phyloP scores from a whole-genome alignment of 176 grass and related monocot species.

The Cenchrus fungigraminus region DNA sequence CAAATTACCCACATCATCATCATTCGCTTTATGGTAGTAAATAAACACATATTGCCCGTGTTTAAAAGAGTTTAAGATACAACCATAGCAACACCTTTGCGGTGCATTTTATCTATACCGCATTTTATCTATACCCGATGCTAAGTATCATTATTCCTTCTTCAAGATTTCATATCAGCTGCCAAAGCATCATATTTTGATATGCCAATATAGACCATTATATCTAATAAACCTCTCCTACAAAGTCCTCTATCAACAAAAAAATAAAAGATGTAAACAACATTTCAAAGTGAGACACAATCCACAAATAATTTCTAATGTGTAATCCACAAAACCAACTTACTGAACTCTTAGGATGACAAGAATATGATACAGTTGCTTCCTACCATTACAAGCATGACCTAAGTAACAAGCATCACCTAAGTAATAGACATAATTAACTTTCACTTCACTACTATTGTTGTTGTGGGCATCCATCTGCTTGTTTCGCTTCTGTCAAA shows the following conservation, averaged over 20 bases:
- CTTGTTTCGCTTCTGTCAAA: conserved; percentile 17
- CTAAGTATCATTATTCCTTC: too few relatives aligned
- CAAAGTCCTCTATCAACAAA: not conserved
- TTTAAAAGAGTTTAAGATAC: too few relatives aligned
- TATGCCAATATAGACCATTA: not conserved
- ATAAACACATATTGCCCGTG: too few relatives aligned
- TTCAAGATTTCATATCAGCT: not conserved
- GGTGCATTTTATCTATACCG: too few relatives aligned
- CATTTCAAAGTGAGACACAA: not conserved
- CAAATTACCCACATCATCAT: too few relatives aligned
- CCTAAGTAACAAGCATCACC: conserved; percentile 11
- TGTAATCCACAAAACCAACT: not conserved
- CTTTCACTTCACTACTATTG: not conserved
- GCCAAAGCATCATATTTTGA: not conserved
- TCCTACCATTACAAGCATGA: not conserved
- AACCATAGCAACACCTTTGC: too few relatives aligned
- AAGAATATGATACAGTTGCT: not conserved
- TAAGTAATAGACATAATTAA: not conserved
- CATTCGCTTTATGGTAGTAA: too few relatives aligned
- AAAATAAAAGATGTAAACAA: not conserved
- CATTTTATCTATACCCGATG: too few relatives aligned
- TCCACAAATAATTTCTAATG: not conserved
- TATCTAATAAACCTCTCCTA: not conserved
- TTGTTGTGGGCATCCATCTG: not conserved
- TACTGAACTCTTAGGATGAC: not conserved